Evolutionary conservation across 768 basidiomycete species (phyloP).

Genomic region (Leucocoprinus birnbaumii): DNA sequence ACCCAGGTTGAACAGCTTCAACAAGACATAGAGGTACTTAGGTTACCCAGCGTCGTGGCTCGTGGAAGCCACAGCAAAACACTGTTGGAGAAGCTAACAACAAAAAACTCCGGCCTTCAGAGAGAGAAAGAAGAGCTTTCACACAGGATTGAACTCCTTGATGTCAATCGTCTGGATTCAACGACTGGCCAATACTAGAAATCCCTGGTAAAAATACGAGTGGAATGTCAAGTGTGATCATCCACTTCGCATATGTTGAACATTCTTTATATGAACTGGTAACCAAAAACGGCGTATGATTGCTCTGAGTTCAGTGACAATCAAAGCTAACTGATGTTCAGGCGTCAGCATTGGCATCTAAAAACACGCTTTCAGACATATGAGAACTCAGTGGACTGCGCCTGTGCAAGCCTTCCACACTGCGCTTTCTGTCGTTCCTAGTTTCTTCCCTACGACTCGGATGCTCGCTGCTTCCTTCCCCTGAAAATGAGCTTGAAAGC

Average conservation of each 20-base stretch:
- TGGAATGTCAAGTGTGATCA: constrained; percentile 86
- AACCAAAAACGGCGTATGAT: constrained; percentile 80
- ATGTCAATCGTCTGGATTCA: constrained; percentile 79
- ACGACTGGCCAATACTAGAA: constrained; percentile 58
- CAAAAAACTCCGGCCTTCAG: constrained; percentile 75
- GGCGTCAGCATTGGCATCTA: background rate
- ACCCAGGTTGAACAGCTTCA: constrained; percentile 78
- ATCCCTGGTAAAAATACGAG: constrained; percentile 59
- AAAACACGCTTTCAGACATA: background rate
- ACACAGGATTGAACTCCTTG: constrained; percentile 89
- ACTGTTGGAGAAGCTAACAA: constrained; percentile 74
- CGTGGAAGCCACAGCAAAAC: constrained; percentile 79
- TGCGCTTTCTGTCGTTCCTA: too few relatives aligned
- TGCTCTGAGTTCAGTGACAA: constrained; percentile 67
- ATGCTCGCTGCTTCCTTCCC: background rate
- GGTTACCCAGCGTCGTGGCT: constrained; percentile 68
- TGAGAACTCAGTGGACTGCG: background rate
- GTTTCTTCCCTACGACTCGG: too few relatives aligned
- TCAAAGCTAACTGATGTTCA: constrained; percentile 53
- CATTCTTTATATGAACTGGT: constrained; percentile 75
- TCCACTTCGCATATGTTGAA: constrained; percentile 69
- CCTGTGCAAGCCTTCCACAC: background rate
- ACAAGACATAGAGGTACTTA: constrained; percentile 73
- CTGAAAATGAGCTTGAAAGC: constrained; percentile 58
- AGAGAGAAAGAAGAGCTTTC: constrained; percentile 86